phyloP scores from a whole-genome alignment of 495 filamentous ascomycete species.

The Xylaria nigripes region DNA sequence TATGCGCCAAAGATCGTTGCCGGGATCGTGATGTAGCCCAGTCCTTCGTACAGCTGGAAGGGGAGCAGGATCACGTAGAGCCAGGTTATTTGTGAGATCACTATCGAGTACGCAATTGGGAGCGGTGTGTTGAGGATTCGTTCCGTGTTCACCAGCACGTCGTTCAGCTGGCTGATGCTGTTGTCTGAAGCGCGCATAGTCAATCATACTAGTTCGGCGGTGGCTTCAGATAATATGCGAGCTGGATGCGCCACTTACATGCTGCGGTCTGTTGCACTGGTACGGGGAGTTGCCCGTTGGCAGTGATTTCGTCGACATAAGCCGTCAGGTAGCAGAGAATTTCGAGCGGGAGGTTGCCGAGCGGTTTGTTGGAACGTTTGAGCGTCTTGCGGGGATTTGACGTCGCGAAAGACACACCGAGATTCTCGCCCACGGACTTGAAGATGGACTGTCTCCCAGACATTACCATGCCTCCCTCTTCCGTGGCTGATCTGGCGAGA shows the following conservation, averaged over 20 bases:
- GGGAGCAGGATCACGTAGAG: slow-evolving; percentile 76
- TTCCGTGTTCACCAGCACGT: slow-evolving; percentile 66
- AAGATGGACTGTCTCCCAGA: slow-evolving; percentile 42
- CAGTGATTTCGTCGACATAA: slow-evolving; percentile 50
- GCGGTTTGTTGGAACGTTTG: slow-evolving; percentile 52
- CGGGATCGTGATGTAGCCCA: slow-evolving; percentile 76
- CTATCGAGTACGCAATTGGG: slow-evolving; percentile 76
- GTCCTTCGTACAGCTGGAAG: slow-evolving; percentile 62
- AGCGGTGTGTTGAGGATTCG: slow-evolving; percentile 78
- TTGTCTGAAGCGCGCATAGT: slow-evolving; percentile 30
- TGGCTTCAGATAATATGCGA: background rate
- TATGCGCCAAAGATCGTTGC: slow-evolving; percentile 71
- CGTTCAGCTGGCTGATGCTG: slow-evolving; percentile 55
- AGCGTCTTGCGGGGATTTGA: slow-evolving; percentile 67
- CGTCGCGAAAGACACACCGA: slow-evolving; percentile 61
- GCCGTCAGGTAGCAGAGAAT: slow-evolving; percentile 63
- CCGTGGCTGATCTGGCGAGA: slow-evolving; percentile 60
- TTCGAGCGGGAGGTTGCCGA: slow-evolving; percentile 73
- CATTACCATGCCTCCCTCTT: slow-evolving; percentile 37
- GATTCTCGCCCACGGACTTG: slow-evolving; percentile 58
- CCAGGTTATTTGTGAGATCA: slow-evolving; percentile 82
- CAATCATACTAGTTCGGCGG: too few species aligned
- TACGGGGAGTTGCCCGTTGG: slow-evolving; percentile 47
- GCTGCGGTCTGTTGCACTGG: slow-evolving; percentile 43
- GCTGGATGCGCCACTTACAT: slow-evolving; percentile 19